Conservation (phyloP, 495 filamentous ascomycete species). For the Hyaloscypha hepaticicola region DNA sequence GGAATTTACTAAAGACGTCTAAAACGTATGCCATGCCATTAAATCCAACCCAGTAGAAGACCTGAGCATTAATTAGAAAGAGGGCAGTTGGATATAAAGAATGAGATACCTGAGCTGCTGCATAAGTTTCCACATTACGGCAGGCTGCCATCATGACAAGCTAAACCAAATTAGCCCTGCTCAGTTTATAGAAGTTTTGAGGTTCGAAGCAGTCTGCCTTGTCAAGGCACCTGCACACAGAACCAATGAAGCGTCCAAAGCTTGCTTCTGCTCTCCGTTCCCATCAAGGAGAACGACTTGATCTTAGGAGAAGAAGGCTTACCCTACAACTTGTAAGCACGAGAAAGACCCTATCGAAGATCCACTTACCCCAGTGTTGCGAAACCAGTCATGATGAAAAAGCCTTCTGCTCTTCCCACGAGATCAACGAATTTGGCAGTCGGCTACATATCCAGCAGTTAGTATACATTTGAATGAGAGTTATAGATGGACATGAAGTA, state of each 20-base stretch:
- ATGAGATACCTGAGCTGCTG: conserved; percentile 36
- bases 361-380: conserved; percentile 27
- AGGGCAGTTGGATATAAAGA: neutral
- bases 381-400: conserved; percentile 34
- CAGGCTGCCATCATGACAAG: conserved; percentile 44
- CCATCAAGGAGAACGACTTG: no score
- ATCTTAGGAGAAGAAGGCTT: neutral
- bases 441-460: conserved; percentile 27
- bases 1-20: conserved; percentile 45
- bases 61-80: neutral
- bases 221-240: neutral
- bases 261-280: neutral
- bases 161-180: neutral
- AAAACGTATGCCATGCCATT: conserved; percentile 53
- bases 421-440: conserved; percentile 58
- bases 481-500: neutral
- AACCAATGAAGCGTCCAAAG: neutral
- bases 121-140: conserved; percentile 39
- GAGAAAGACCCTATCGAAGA: neutral
- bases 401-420: conserved; percentile 47
- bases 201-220: neutral
- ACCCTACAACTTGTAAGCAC: neutral
- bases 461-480: neutral
- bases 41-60: conserved; percentile 37
- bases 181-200: neutral